A percentile compares a stretch with the other conserved stretches of the same genome.
Evolutionary conservation across 2,329 filamentous ascomycete genomes (phyloP).

Genomic region (Botrytis deweyae): DNA sequence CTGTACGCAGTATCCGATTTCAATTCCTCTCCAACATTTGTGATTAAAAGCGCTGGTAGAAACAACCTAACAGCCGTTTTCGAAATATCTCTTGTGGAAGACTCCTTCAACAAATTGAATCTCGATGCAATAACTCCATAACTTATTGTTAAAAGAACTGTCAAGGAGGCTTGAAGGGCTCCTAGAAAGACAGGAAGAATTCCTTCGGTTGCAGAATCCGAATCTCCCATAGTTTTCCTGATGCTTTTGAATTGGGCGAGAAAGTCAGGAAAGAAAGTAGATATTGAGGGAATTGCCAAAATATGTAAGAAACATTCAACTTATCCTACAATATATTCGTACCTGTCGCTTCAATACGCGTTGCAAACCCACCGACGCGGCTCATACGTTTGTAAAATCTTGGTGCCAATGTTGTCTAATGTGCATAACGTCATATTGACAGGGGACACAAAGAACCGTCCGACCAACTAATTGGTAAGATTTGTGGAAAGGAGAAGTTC

Average conservation of each 20-base stretch:
- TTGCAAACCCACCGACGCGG: neutral
- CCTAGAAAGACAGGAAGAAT: slow-evolving; percentile 45
- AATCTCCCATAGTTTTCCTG: neutral
- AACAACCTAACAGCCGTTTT: slow-evolving; percentile 49
- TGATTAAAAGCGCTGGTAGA: slow-evolving; percentile 48
- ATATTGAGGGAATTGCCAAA: neutral
- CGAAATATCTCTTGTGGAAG: slow-evolving; percentile 45
- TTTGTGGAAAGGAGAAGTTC: neutral
- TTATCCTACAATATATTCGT: neutral
- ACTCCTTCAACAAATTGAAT: slow-evolving; percentile 42
- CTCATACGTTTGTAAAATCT: neutral
- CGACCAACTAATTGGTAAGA: neutral
- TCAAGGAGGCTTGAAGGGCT: slow-evolving; percentile 49
- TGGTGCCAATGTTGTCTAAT: neutral
- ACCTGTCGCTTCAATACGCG: neutral
- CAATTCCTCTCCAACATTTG: slow-evolving; percentile 47
- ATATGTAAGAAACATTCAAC: no score
- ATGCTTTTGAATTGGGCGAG: neutral
- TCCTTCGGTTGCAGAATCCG: slow-evolving; percentile 24
- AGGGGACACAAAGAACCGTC: neutral
- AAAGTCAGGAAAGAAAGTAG: neutral
- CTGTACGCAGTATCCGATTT: slow-evolving; percentile 40
- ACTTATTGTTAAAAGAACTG: slow-evolving; percentile 48
- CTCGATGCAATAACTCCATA: slow-evolving; percentile 46
- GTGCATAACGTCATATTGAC: slow-evolving; percentile 9